Conservation (phyloP, 257 asterid genomes). For the Scutellaria barbata region DNA sequence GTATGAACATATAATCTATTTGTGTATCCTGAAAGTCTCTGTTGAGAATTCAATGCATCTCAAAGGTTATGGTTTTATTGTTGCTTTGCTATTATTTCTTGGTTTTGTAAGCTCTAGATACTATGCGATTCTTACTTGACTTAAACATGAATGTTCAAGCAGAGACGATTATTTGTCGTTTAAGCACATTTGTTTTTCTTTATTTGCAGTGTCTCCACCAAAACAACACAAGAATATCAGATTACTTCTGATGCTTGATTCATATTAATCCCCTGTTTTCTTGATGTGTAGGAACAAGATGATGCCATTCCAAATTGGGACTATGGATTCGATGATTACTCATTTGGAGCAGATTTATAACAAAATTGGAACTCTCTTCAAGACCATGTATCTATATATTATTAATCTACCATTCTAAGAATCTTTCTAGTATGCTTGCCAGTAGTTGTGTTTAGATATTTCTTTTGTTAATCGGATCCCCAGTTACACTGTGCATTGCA, state of each 20-base stretch:
- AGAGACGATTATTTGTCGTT: neutral
- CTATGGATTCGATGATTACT: conserved; percentile 56
- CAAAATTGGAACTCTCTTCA: conserved; percentile 24
- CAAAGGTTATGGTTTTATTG: too few relatives aligned
- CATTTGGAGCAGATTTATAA: conserved; percentile 57
- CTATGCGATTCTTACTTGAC: too few relatives aligned
- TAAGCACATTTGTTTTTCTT: neutral
- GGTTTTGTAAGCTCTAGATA: neutral
- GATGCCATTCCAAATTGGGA: conserved; percentile 54
- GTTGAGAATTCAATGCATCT: neutral
- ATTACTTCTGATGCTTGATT: conserved; percentile 1
- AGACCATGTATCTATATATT: conserved; percentile 52
- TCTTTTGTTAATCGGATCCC: neutral
- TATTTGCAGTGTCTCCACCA: neutral
- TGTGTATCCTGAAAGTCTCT: neutral
- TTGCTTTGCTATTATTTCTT: neutral
- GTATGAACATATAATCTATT: conserved; percentile 40
- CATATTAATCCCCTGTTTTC: neutral
- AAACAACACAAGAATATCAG: neutral
- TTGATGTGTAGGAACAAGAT: conserved; percentile 68
- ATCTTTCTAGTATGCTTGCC: conserved; percentile 34
- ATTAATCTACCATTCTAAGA: conserved; percentile 33
- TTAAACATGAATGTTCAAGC: neutral
- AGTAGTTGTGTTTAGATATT: conserved; percentile 6
- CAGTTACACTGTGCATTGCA: conserved; percentile 31